phyloP scores from a whole-genome alignment of 176 grass and related monocot genomes.

The Aegilops tauschii region DNA sequence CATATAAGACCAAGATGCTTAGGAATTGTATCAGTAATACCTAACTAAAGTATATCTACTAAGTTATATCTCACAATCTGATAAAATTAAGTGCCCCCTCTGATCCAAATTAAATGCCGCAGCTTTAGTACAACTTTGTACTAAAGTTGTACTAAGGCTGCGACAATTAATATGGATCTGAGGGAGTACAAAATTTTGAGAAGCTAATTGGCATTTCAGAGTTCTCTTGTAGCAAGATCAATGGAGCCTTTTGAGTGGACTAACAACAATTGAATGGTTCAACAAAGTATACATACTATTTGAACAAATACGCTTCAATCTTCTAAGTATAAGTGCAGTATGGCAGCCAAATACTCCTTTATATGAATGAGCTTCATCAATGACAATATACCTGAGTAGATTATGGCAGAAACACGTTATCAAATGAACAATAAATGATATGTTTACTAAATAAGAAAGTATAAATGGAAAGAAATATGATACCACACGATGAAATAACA shows the following conservation, averaged over 20 bases:
- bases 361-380: constrained; percentile 97
- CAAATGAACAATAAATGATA: not conserved
- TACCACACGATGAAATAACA: not conserved
- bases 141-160: too few relatives aligned
- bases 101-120: too few relatives aligned
- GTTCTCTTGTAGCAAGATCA: not conserved
- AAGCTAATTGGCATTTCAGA: not conserved
- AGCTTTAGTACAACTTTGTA: too few relatives aligned
- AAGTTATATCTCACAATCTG: constrained; percentile 17
- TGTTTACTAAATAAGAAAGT: not conserved
- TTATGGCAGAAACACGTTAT: constrained; percentile 6
- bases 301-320: constrained; percentile 86
- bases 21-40: constrained; percentile 24
- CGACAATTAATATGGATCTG: too few relatives aligned
- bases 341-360: constrained; percentile 99
- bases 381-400: constrained; percentile 84
- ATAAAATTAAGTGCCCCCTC: not conserved
- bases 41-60: constrained; percentile 4
- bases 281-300: constrained; percentile 52
- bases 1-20: constrained; percentile 22
- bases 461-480: not conserved
- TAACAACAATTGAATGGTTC: constrained; percentile 5
- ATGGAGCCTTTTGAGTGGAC: constrained; percentile 15
- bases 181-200: not conserved
- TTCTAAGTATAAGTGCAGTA: constrained; percentile 86